These are phyloP conservation scores for Bolboschoenus planiculmis DNA, from an alignment of 176 grass and related monocot species.

Conservation along the genomic window DNA sequence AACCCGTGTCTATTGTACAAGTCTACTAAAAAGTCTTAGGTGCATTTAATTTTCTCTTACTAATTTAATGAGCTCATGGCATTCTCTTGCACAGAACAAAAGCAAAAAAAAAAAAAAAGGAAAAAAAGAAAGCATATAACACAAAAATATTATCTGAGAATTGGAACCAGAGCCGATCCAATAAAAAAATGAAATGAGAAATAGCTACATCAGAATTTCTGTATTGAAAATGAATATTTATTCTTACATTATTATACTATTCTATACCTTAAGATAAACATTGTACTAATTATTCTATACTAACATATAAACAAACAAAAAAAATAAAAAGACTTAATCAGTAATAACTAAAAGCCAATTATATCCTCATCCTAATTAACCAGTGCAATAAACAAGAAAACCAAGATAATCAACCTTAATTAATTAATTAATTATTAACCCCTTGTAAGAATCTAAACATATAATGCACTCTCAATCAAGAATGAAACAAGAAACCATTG, in stretches of 20 bases:
- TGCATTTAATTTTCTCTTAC: not conserved
- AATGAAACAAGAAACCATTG: not conserved
- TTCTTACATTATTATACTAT: not conserved
- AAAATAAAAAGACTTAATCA: not conserved
- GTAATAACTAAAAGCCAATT: not conserved
- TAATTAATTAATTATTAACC: too few species aligned
- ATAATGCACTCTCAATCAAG: not conserved
- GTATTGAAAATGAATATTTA: not conserved
- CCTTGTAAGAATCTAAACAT: not conserved
- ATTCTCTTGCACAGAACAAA: not conserved
- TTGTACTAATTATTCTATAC: not conserved
- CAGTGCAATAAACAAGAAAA: conserved; percentile 14
- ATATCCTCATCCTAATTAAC: not conserved
- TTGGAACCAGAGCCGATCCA: not conserved
- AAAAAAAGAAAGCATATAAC: not conserved
- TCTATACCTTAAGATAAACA: not conserved
- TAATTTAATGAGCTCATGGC: conserved; percentile 8
- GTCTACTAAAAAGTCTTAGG: not conserved
- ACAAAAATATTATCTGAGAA: not conserved
- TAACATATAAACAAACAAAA: not conserved
- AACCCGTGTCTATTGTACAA: not conserved
- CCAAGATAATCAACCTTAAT: conserved; percentile 17
- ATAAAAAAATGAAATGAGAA: conserved; percentile 1
- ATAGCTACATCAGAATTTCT: not conserved
- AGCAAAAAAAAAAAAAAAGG: not conserved